A percentile compares a stretch with the other conserved stretches of the same genome.
Conservation (phyloP, 1,139 yeast genomes). For the Pichia kudriavzevii region DNA sequence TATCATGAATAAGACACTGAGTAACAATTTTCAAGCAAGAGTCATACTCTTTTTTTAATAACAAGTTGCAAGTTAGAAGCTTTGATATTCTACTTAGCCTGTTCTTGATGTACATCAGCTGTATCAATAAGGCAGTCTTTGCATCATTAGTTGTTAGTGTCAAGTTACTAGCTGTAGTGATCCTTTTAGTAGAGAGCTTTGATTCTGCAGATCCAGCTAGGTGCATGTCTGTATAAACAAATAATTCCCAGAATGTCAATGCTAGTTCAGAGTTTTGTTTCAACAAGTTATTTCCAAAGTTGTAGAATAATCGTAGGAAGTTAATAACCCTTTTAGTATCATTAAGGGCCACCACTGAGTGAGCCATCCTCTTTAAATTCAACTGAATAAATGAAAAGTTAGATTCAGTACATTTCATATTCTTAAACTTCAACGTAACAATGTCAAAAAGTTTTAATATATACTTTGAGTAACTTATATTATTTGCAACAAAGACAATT, state of each 20-base stretch:
- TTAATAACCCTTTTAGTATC: slow-evolving; percentile 21
- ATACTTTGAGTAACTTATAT: not conserved
- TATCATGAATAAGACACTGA: slow-evolving; percentile 1
- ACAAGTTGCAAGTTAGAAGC: not conserved
- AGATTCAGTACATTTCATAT: not conserved
- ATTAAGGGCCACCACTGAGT: not conserved
- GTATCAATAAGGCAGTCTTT: not conserved
- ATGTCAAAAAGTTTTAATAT: slow-evolving; percentile 1
- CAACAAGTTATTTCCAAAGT: slow-evolving; percentile 20
- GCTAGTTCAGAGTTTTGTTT: not conserved
- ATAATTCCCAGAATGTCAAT: slow-evolving; percentile 6
- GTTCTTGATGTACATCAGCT: slow-evolving; percentile 1
- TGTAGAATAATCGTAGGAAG: slow-evolving; percentile 23
- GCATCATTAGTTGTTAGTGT: not conserved
- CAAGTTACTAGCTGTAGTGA: too few species aligned
- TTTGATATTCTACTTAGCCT: not conserved
- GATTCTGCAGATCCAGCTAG: not conserved
- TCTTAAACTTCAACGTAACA: slow-evolving; percentile 3
- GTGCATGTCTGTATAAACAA: slow-evolving; percentile 1
- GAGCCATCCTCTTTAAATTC: not conserved
- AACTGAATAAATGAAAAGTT: slow-evolving; percentile 1
- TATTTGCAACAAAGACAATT: not conserved
- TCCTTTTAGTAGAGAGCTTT: too few species aligned
- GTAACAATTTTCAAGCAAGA: slow-evolving; percentile 2
- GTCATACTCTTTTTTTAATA: not conserved